phyloP scores from a whole-genome alignment of 1,284 basidiomycete genomes.

The Tilletia indica region DNA sequence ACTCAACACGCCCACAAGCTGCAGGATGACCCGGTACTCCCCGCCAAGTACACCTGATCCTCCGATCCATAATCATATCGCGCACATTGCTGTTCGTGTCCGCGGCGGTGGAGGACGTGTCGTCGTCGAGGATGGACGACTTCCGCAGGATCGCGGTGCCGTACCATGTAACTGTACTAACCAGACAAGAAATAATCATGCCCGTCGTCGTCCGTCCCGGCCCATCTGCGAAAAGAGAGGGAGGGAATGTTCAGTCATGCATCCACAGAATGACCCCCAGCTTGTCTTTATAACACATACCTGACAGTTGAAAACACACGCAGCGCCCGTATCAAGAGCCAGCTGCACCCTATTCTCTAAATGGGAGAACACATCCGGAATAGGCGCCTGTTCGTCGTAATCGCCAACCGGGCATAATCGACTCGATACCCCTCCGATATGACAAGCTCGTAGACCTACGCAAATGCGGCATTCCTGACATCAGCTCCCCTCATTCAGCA shows the following conservation, averaged over 20 bases:
- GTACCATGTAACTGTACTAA: conserved; percentile 48
- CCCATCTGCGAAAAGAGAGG: conserved; percentile 41
- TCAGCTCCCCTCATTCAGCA: not conserved
- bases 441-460: conserved; percentile 47
- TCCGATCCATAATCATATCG: conserved; percentile 47
- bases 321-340: conserved; percentile 42
- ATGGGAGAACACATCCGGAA: conserved; percentile 52
- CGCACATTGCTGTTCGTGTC: not conserved
- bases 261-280: too few relatives aligned
- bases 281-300: not conserved
- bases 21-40: conserved; percentile 97
- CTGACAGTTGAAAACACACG: conserved; percentile 52
- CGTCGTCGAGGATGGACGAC: conserved; percentile 20
- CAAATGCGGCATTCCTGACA: too few relatives aligned
- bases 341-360: conserved; percentile 48
- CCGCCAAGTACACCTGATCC: conserved; percentile 60
- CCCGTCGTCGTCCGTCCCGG: conserved; percentile 54
- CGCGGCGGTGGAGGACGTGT: too few relatives aligned
- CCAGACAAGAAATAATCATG: conserved; percentile 53
- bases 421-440: conserved; percentile 51
- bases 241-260: too few relatives aligned
- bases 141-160: conserved; percentile 35
- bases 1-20: conserved; percentile 86
- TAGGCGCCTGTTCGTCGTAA: conserved; percentile 56
- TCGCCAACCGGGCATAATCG: conserved; percentile 52